phyloP scores from a whole-genome alignment of 2,329 filamentous ascomycete species.

The Aspergillus thermomutatus region DNA sequence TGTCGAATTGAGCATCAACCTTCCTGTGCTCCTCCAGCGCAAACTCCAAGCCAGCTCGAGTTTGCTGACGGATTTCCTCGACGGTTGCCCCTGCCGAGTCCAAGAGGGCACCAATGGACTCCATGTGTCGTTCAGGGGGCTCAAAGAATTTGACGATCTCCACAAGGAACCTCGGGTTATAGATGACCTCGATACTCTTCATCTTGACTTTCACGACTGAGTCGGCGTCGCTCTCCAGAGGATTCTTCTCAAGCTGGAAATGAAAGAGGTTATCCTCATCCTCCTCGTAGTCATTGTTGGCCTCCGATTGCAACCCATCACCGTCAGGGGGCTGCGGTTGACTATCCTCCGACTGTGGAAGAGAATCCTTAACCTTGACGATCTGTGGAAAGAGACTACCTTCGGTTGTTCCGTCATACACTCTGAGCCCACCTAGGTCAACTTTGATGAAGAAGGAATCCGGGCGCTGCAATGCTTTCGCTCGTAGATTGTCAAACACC shows the following conservation, averaged over 20 bases:
- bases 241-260: conserved; percentile 90
- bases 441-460: conserved; percentile 88
- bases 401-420: conserved; percentile 93
- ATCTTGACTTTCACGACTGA: conserved; percentile 85
- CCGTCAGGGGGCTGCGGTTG: conserved; percentile 26
- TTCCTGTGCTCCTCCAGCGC: conserved; percentile 97
- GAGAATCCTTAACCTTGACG: conserved; percentile 87
- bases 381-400: conserved; percentile 92
- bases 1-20: conserved; percentile 90
- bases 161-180: conserved; percentile 90
- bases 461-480: conserved; percentile 82
- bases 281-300: conserved; percentile 41
- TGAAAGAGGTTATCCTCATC: conserved; percentile 81
- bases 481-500: conserved; percentile 91
- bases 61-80: conserved; percentile 91
- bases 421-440: conserved; percentile 84
- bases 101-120: conserved; percentile 93
- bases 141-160: conserved; percentile 94
- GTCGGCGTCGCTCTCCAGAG: conserved; percentile 87
- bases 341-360: conserved; percentile 50
- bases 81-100: conserved; percentile 94
- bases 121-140: conserved; percentile 95
- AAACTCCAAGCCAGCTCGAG: conserved; percentile 90
- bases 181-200: conserved; percentile 94
- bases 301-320: conserved; percentile 37